These are phyloP conservation scores for Harringtonia lauricola DNA, from an alignment of 2,329 filamentous ascomycete genomes.

Conservation along the genomic window DNA sequence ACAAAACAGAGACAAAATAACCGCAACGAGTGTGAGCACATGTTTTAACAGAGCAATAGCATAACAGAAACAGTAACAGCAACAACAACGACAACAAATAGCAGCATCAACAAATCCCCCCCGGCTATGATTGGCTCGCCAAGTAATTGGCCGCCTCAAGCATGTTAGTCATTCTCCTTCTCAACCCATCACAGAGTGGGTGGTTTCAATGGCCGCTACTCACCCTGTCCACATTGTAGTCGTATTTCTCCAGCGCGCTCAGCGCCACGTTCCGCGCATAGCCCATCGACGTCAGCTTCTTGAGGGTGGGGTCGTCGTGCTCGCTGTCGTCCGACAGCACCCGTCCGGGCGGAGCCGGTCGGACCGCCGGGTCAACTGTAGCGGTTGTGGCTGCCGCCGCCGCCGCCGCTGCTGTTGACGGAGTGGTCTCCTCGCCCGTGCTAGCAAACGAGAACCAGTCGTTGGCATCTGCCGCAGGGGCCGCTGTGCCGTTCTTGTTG, in stretches of 20 bases:
- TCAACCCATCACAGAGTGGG: background rate
- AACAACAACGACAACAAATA: background rate
- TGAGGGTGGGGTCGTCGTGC: conserved; percentile 85
- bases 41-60: background rate
- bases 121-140: conserved; percentile 39
- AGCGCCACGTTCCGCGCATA: conserved; percentile 66
- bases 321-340: conserved; percentile 63
- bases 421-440: conserved; percentile 11
- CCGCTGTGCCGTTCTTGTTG: conserved; percentile 16
- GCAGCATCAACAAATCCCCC: background rate
- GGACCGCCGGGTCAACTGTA: conserved; percentile 11
- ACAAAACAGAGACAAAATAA: background rate
- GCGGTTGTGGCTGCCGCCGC: conserved; percentile 11
- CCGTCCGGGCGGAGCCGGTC: conserved; percentile 36
- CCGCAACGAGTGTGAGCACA: background rate
- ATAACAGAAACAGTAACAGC: background rate
- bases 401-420: conserved; percentile 12
- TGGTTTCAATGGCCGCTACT: conserved; percentile 20
- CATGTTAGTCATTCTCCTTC: background rate
- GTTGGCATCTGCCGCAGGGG: conserved; percentile 37
- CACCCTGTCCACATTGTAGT: conserved; percentile 94
- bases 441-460: conserved; percentile 51
- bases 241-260: conserved; percentile 78
- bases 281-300: conserved; percentile 83
- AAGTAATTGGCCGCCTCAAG: conserved; percentile 42